Base-by-base conservation (phyloP, 345 rosid species). In the Eucalyptus erythrocorys region DNA sequence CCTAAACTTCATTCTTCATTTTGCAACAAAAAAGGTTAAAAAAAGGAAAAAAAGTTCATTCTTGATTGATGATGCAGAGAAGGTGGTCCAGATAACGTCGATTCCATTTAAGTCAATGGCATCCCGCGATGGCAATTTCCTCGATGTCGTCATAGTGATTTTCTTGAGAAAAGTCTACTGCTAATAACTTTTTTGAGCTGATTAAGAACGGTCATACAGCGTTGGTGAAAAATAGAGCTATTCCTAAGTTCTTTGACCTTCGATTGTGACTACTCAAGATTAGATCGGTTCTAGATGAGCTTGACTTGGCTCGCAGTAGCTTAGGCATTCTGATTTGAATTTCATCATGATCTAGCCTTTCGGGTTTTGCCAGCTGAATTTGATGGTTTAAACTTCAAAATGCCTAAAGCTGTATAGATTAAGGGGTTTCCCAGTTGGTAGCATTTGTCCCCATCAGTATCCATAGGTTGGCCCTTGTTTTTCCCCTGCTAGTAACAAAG, bases 11-110 rank as follows among this genome's bases (percentile, higher is more conserved):
- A 55, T 55, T 37, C 80, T 71, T 71, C 1, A 40, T 19, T 71
- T 50, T n/a, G 4, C 9, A 22, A 50, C 55, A 22, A 50, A 50
- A 50, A 8, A 17, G 22, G 17, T 6, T 1, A 50, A 50, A 6
- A 49, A 15, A 1, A 2, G 16, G 6, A 14, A 48, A 4, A 6
- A 50, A 50, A 50, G 2, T 17, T 34, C 26, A 1, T 34, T 3
- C 81, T 76, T 11, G 10, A 40, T 21, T 76, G 47, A 37, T 37
- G 82, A 76, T 40, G 15, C 82, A 40, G 82, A 76, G 82, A 76
- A 10, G 30, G 1, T 3, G 47, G 15, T 76, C 30, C 45, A 19
- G 47, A 76, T 21, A 40, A 76, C 24, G 47, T 76, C 14, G 47
- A 37, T 19, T 37, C 47, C 14, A 37, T 76, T 37, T 22, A 19